These are phyloP conservation scores for Exophiala sideris DNA, from an alignment of 2,329 filamentous ascomycete species.

Conservation along the genomic window DNA sequence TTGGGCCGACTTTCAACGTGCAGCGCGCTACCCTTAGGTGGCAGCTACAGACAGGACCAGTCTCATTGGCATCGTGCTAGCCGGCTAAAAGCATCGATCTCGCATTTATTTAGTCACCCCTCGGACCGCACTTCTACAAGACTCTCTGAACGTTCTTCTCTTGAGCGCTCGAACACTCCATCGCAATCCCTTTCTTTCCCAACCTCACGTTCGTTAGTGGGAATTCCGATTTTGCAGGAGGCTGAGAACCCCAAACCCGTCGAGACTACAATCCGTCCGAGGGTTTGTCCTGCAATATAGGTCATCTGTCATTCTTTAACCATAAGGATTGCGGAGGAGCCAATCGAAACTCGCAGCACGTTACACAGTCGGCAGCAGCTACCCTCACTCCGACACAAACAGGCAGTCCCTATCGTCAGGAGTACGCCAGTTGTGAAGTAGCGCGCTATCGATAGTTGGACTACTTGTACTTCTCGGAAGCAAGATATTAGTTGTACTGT, in stretches of 20 bases:
- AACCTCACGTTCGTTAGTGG: slow-evolving; percentile 18
- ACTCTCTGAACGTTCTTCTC: slow-evolving; percentile 8
- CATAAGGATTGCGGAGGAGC: slow-evolving; percentile 2
- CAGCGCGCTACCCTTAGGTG: background rate
- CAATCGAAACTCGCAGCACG: slow-evolving; percentile 2
- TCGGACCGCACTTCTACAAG: background rate
- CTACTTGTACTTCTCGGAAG: too few relatives aligned
- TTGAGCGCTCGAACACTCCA: background rate
- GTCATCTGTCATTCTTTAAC: slow-evolving; percentile 14
- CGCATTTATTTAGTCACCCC: background rate
- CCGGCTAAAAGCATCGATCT: background rate
- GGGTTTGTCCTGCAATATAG: slow-evolving; percentile 7
- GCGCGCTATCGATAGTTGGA: too few relatives aligned
- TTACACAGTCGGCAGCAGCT: slow-evolving; percentile 6
- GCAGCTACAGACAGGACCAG: background rate
- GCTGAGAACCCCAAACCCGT: background rate
- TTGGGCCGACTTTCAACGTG: too few relatives aligned
- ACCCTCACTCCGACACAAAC: background rate
- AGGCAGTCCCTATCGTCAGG: too few relatives aligned
- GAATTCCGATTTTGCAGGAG: background rate
- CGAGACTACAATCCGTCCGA: slow-evolving; percentile 6
- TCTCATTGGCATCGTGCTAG: background rate
- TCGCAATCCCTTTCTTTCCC: slow-evolving; percentile 5
- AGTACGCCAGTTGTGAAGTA: too few relatives aligned
- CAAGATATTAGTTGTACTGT: background rate